Base-by-base conservation (phyloP, 768 basidiomycete species). In the Panaeolus cyanescens region DNA sequence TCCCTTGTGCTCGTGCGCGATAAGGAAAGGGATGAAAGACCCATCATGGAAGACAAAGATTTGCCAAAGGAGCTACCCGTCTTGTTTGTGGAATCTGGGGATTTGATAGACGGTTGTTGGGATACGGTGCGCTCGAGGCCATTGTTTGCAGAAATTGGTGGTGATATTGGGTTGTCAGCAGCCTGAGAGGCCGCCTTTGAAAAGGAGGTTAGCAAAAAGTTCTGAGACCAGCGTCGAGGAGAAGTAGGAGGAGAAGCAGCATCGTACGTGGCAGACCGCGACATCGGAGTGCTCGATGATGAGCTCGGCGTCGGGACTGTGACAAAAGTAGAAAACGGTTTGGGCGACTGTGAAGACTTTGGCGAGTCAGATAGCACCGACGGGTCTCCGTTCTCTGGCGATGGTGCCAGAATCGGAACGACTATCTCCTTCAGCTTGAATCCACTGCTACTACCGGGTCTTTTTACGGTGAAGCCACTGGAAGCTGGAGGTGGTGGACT, bases 41-140 rank as follows among this genome's bases (percentile, higher is more conserved):
- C 86, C 76, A 92, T 88, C 86, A 92, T 87, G 32, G 81, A 82
- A 64, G 83, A 86, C 60, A 93, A 79, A 0, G 90, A 83, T 74
- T 84, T 86, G 58, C 84, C 79, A 68, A 90, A 89, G 0, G 87
- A 83, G 34, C 82, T 82, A 10, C 68, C 65, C 73, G 78, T 68
- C 69, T 60, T 54, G 60, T 70, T 65, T 8, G 71, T 62, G 9
- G 72, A 64, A 22, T 83, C 81, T 1, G 78, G 69, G 5, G 79
- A 70, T 56, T 77, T 74, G 54, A 72, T 59, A 63, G 70, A 64
- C 58, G 58, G 64, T 32, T 61, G 67, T 10, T 74, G 66, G 61
- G 77, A 73, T 66, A 56, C 71, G 57, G 77, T 74, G 62, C 78
- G 84, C 55, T 85, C 83, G 54, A 88, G 78, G 34, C 82, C 83